These are phyloP conservation scores for Aspergillus nomiae DNA, from an alignment of 2,329 filamentous ascomycete species.

Conservation along the genomic window DNA sequence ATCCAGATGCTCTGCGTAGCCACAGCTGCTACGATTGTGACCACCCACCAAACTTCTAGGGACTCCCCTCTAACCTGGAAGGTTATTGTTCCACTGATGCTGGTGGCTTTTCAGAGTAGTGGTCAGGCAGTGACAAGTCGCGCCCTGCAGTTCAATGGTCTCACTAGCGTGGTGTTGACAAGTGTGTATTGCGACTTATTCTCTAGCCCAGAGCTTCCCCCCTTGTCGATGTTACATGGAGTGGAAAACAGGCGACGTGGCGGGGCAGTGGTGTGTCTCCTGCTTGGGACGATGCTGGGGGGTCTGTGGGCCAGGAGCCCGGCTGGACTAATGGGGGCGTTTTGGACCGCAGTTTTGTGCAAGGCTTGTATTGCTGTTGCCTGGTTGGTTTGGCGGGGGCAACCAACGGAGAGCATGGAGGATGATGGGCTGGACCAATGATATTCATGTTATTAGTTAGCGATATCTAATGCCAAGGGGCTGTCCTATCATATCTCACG, in stretches of 20 bases:
- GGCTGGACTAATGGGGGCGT: conserved; percentile 54
- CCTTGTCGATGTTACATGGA: conserved; percentile 19
- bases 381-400: conserved; percentile 64
- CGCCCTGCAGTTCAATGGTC: conserved; percentile 66
- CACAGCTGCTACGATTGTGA: conserved; percentile 58
- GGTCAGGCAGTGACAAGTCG: conserved; percentile 77
- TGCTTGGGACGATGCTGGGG: conserved; percentile 57
- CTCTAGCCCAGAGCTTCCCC: conserved; percentile 61
- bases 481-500: neutral
- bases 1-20: conserved; percentile 55
- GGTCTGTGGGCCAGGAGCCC: conserved; percentile 57
- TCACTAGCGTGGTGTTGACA: conserved; percentile 79
- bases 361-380: conserved; percentile 59
- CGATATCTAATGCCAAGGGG: neutral
- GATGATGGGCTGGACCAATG: neutral
- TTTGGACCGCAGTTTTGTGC: conserved; percentile 62
- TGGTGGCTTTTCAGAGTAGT: conserved; percentile 75
- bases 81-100: conserved; percentile 66
- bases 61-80: conserved; percentile 53
- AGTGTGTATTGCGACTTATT: conserved; percentile 82
- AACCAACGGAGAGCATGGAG: conserved; percentile 21
- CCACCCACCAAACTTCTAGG: conserved; percentile 48
- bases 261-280: conserved; percentile 53
- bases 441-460: neutral
- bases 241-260: conserved; percentile 56